These are phyloP conservation scores for Clonostachys sp. DNA, from an alignment of 2,329 filamentous ascomycete genomes.

Conservation along the genomic window DNA sequence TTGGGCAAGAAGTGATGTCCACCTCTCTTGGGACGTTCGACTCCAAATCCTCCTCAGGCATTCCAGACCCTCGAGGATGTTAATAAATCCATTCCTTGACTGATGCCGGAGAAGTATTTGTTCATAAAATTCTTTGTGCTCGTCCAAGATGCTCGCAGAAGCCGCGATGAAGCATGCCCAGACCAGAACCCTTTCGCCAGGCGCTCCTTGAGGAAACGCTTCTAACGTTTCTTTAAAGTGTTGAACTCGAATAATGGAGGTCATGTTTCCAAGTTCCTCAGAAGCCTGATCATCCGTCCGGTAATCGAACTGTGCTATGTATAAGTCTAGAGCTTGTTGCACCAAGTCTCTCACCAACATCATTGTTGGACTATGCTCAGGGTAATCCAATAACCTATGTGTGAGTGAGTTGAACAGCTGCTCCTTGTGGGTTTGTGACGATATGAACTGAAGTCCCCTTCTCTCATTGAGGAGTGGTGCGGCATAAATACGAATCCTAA, in stretches of 20 bases:
- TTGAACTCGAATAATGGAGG: neutral
- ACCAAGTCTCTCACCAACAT: neutral
- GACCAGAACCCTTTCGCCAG: constrained; percentile 2
- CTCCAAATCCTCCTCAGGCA: constrained; percentile 2
- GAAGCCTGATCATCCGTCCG: no score
- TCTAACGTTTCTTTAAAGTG: neutral
- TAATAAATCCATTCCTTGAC: constrained; percentile 2
- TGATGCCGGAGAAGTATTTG: neutral
- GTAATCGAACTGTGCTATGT: neutral
- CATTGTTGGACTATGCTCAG: neutral
- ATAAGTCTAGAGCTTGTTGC: constrained; percentile 1
- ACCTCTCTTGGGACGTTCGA: no score
- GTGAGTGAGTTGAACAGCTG: neutral
- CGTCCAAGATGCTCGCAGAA: neutral
- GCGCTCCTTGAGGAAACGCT: neutral
- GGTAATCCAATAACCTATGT: neutral
- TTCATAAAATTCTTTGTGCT: constrained; percentile 1
- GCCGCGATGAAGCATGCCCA: constrained; percentile 6
- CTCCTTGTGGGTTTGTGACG: neutral
- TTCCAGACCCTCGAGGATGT: constrained; percentile 2
- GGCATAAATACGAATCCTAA: constrained; percentile 19
- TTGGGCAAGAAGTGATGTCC: no score
- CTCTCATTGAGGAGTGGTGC: neutral
- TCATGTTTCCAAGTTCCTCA: neutral
- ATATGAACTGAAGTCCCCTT: neutral